These are phyloP conservation scores for Phialocephala sp. DNA, from an alignment of 2,329 filamentous ascomycete genomes.

Conservation along the genomic window DNA sequence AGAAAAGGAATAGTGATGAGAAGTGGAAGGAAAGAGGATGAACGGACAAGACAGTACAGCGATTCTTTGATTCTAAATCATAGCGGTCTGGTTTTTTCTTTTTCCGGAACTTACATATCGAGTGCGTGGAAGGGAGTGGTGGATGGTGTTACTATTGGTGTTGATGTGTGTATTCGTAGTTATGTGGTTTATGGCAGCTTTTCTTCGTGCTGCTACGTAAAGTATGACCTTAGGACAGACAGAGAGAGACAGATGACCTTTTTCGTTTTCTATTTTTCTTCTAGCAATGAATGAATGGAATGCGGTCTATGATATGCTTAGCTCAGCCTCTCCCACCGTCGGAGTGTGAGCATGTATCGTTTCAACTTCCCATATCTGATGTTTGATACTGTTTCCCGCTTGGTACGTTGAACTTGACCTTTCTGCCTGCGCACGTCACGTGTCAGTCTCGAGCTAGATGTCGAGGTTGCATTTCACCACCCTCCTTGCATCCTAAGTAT, in stretches of 20 bases:
- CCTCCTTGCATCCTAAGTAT: too few relatives aligned
- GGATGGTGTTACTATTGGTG: not conserved
- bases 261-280: not conserved
- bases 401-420: too few relatives aligned
- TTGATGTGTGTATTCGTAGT: constrained; percentile 5
- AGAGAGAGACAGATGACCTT: not conserved
- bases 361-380: too few relatives aligned
- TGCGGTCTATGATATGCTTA: constrained; percentile 1
- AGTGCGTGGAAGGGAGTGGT: not conserved
- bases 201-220: constrained; percentile 7
- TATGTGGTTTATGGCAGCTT: constrained; percentile 8
- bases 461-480: too few relatives aligned
- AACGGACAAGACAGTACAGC: not conserved
- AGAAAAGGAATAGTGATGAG: not conserved
- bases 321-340: not conserved
- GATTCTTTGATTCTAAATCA: constrained; percentile 15
- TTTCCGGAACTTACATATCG: not conserved
- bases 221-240: constrained; percentile 3
- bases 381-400: too few relatives aligned
- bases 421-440: too few relatives aligned
- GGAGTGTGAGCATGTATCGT: too few relatives aligned
- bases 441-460: too few relatives aligned
- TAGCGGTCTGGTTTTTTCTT: constrained; percentile 15
- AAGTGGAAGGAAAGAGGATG: not conserved
- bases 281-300: constrained; percentile 3